phyloP scores from a whole-genome alignment of 2,329 filamentous ascomycete species.

The Trichoderma polysporum region DNA sequence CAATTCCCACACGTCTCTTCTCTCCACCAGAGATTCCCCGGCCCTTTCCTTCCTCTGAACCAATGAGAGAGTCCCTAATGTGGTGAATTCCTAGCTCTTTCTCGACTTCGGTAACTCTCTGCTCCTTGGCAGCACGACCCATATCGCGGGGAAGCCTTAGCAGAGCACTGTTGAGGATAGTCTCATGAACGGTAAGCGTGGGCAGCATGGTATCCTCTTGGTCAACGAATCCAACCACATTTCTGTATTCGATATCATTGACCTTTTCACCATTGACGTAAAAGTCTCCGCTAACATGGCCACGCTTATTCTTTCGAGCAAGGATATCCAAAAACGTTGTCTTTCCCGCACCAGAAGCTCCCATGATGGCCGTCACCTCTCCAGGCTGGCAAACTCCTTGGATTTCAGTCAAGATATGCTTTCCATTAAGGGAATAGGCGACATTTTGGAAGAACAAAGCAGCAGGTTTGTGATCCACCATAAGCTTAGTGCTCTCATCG shows the following conservation, averaged over 20 bases:
- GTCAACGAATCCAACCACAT: conserved; percentile 93
- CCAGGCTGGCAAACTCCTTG: conserved; percentile 88
- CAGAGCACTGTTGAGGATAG: conserved; percentile 89
- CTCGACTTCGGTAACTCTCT: conserved; percentile 88
- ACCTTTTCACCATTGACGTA: conserved; percentile 94
- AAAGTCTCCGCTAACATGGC: conserved; percentile 74
- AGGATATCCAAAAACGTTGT: conserved; percentile 96
- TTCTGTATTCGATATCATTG: conserved; percentile 79
- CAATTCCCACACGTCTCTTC: conserved; percentile 93
- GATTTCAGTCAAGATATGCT: conserved; percentile 76
- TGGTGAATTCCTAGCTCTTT: conserved; percentile 92
- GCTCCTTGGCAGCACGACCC: conserved; percentile 83
- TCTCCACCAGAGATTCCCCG: conserved; percentile 96
- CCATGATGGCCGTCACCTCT: conserved; percentile 98
- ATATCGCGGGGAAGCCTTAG: conserved; percentile 91
- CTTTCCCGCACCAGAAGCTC: conserved; percentile 94
- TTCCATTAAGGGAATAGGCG: conserved; percentile 82
- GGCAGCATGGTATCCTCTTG: conserved; percentile 97
- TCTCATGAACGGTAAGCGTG: conserved; percentile 95
- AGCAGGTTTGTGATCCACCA: conserved; percentile 89
- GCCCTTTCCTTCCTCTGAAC: conserved; percentile 90
- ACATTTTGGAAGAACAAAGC: conserved; percentile 87
- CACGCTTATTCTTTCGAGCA: conserved; percentile 94
- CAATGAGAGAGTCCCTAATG: conserved; percentile 92
- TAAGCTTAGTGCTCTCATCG: conserved; percentile 80